Conservation (phyloP, 2,329 filamentous ascomycete species). For the Piedraia hortae region DNA sequence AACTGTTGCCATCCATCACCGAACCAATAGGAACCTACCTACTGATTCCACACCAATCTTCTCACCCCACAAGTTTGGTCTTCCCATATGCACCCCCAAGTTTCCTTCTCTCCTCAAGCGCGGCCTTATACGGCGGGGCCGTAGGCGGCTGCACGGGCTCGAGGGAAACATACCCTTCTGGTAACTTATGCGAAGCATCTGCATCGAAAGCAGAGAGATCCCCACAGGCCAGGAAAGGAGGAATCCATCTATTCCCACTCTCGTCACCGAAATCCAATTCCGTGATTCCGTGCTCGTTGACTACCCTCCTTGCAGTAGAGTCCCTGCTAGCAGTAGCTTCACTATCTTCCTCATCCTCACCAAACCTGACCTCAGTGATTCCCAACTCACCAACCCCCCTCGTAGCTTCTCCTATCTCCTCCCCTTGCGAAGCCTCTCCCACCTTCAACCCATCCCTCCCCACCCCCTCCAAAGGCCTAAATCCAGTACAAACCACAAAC, state of each 20-base stretch:
- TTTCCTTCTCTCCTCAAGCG: conserved; percentile 55
- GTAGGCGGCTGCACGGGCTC: conserved; percentile 89
- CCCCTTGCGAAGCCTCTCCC: conserved; percentile 46
- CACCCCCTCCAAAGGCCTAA: conserved; percentile 52
- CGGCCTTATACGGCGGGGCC: conserved; percentile 78
- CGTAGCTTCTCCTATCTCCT: conserved; percentile 30
- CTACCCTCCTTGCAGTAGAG: too few relatives aligned
- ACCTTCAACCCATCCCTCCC: too few relatives aligned
- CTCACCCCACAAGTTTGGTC: conserved; percentile 29
- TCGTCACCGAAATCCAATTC: conserved; percentile 22
- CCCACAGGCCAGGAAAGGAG: conserved; percentile 88
- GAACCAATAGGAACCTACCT: too few relatives aligned
- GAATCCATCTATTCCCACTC: conserved; percentile 45
- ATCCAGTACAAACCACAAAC: conserved; percentile 84
- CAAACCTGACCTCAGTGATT: too few relatives aligned
- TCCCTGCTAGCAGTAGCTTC: too few relatives aligned
- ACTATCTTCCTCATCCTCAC: neutral
- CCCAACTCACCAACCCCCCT: neutral
- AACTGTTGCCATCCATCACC: too few relatives aligned
- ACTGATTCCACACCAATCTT: too few relatives aligned
- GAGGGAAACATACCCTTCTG: conserved; percentile 59
- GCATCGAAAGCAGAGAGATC: conserved; percentile 87
- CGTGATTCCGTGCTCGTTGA: conserved; percentile 20
- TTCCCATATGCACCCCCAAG: conserved; percentile 55
- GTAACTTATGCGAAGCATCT: conserved; percentile 76